Conservation (phyloP, 495 filamentous ascomycete species). For the Pyrenula massariospora region DNA sequence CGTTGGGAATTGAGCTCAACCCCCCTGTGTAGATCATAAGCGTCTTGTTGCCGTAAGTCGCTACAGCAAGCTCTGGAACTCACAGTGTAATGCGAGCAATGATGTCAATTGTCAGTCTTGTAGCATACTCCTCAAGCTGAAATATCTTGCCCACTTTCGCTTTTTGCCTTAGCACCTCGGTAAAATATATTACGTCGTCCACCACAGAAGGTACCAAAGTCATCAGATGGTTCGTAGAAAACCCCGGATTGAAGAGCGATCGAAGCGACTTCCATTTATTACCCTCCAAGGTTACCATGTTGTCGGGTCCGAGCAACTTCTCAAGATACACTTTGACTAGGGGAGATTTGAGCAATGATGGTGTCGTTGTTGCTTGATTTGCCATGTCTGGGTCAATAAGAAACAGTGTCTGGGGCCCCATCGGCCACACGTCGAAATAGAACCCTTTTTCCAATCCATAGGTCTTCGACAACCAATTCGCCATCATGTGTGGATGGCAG, state of each 20-base stretch:
- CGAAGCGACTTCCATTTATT: slow-evolving; percentile 28
- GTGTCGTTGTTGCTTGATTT: slow-evolving; percentile 17
- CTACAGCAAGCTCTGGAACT: slow-evolving; percentile 18
- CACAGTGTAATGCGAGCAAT: slow-evolving; percentile 21
- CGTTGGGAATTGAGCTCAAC: slow-evolving; percentile 18
- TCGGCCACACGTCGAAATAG: slow-evolving; percentile 24
- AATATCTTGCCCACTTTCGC: slow-evolving; percentile 19
- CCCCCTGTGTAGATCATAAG: slow-evolving; percentile 11
- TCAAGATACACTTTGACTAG: slow-evolving; percentile 6
- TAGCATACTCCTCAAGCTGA: slow-evolving; percentile 17
- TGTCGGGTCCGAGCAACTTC: slow-evolving; percentile 13
- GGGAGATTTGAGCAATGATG: slow-evolving; percentile 11
- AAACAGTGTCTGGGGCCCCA: slow-evolving; percentile 18
- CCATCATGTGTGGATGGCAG: slow-evolving; percentile 12
- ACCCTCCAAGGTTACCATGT: slow-evolving; percentile 18
- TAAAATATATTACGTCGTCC: slow-evolving; percentile 24
- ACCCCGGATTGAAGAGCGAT: slow-evolving; percentile 32
- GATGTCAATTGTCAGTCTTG: slow-evolving; percentile 28
- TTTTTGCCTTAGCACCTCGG: slow-evolving; percentile 15
- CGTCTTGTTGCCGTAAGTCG: slow-evolving; percentile 8
- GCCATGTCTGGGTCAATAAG: slow-evolving; percentile 31
- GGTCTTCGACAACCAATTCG: slow-evolving; percentile 9
- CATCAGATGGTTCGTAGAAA: slow-evolving; percentile 25
- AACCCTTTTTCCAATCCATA: slow-evolving; percentile 17
- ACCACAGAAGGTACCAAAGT: slow-evolving; percentile 26